phyloP scores from a whole-genome alignment of 495 filamentous ascomycete genomes.

The Platismatia glauca region DNA sequence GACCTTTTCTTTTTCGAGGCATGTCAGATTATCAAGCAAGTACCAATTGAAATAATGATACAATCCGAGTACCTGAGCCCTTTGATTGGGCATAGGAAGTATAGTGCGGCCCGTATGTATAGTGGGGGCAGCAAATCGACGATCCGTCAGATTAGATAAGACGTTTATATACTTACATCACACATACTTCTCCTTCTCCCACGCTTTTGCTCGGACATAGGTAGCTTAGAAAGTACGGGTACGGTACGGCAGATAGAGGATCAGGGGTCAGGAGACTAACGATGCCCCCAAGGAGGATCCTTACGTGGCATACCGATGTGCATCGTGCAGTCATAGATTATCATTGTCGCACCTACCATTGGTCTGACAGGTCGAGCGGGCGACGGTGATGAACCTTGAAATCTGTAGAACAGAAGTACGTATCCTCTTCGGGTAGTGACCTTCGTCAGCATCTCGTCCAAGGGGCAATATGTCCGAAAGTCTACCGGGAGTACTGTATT shows the following conservation, averaged over 20 bases:
- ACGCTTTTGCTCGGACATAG: neutral
- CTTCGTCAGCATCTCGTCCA: neutral
- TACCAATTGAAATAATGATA: no score
- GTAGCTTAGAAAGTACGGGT: no score
- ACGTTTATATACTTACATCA: no score
- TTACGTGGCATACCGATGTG: neutral
- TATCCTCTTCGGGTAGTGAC: neutral
- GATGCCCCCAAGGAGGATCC: neutral
- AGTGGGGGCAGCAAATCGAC: neutral
- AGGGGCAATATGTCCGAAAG: neutral
- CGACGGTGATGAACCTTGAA: neutral
- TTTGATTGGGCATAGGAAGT: no score
- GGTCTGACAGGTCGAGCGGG: neutral
- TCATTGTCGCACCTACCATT: neutral
- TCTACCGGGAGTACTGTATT: neutral
- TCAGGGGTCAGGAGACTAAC: neutral
- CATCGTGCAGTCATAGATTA: neutral
- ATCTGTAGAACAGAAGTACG: neutral
- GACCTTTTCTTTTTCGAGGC: neutral
- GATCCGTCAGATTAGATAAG: neutral
- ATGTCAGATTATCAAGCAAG: neutral
- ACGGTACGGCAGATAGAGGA: no score
- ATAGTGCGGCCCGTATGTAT: neutral
- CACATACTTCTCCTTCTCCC: neutral
- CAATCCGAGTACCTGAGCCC: no score